Conservation (phyloP, 768 basidiomycete species). For the Podaxis pistillaris region DNA sequence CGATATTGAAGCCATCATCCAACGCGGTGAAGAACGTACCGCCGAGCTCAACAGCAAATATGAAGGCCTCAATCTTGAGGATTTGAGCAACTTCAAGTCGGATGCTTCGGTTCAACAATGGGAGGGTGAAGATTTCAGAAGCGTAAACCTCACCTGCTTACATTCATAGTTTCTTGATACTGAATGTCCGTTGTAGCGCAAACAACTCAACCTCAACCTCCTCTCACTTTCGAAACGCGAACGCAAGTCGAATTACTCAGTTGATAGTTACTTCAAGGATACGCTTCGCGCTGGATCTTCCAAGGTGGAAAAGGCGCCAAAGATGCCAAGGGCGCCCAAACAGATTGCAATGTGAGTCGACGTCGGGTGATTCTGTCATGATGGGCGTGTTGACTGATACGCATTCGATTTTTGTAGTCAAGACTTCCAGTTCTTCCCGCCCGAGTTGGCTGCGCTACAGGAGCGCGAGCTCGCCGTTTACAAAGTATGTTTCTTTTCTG, state of each 20-base stretch:
- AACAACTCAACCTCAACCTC: conserved; percentile 70
- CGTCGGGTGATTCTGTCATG: conserved; percentile 2
- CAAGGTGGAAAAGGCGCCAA: conserved; percentile 79
- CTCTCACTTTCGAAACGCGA: conserved; percentile 91
- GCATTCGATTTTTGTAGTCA: conserved; percentile 45
- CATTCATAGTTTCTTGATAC: background rate
- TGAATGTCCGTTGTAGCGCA: conserved; percentile 42
- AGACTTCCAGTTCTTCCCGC: conserved; percentile 97
- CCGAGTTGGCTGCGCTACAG: conserved; percentile 75
- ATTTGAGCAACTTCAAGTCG: conserved; percentile 95
- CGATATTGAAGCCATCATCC: conserved; percentile 94
- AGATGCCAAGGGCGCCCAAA: conserved; percentile 83
- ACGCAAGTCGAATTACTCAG: conserved; percentile 90
- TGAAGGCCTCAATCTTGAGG: conserved; percentile 89
- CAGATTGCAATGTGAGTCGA: conserved; percentile 73
- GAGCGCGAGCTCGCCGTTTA: conserved; percentile 83
- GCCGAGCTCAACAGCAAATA: conserved; percentile 88
- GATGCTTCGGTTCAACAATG: conserved; percentile 90
- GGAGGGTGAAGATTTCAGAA: conserved; percentile 92
- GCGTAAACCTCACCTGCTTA: conserved; percentile 40
- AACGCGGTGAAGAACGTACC: conserved; percentile 88
- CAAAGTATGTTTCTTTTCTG: conserved; percentile 45
- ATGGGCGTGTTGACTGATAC: conserved; percentile 1
- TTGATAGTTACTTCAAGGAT: conserved; percentile 95
- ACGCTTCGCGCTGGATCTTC: conserved; percentile 77